A percentile compares a stretch with the other conserved stretches of the same genome.
Conservation (phyloP, 129 eudicot species). For the Pittosporum tobira region DNA sequence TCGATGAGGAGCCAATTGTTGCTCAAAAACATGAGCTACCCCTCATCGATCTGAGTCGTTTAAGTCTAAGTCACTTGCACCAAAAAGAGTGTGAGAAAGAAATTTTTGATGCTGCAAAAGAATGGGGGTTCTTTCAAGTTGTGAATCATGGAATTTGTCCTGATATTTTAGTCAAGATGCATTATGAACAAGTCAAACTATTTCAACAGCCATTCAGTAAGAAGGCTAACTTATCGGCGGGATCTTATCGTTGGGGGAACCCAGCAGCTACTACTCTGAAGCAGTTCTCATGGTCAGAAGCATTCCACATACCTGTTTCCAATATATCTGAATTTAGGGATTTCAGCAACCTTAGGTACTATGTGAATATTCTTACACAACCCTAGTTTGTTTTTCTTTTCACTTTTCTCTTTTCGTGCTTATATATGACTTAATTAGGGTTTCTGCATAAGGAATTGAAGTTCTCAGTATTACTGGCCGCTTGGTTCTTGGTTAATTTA, state of each 20-base stretch:
- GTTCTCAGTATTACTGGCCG: too few relatives aligned
- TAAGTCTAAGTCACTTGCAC: background rate
- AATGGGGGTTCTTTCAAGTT: conserved; percentile 34
- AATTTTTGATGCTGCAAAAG: conserved; percentile 20
- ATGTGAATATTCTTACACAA: too few relatives aligned
- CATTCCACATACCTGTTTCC: conserved; percentile 28
- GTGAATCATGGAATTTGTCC: conserved; percentile 26
- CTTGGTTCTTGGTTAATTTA: too few relatives aligned
- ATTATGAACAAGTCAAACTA: conserved; percentile 12
- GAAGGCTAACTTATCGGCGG: conserved; percentile 5
- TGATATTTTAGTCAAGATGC: conserved; percentile 14
- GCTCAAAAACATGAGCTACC: conserved; percentile 13
- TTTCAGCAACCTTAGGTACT: background rate
- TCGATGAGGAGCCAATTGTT: too few relatives aligned
- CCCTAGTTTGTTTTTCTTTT: too few relatives aligned
- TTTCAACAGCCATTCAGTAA: conserved; percentile 19
- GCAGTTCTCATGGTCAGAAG: conserved; percentile 31
- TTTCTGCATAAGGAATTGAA: too few relatives aligned
- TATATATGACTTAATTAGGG: too few relatives aligned
- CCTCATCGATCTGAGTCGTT: conserved; percentile 12
- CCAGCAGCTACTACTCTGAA: conserved; percentile 16
- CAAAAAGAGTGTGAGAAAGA: conserved; percentile 12
- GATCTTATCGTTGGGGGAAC: conserved; percentile 23
- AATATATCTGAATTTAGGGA: background rate
- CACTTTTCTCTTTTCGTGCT: too few relatives aligned